Evolutionary conservation across 2,329 filamentous ascomycete species (phyloP).

Genomic region (Canariomyces notabilis): DNA sequence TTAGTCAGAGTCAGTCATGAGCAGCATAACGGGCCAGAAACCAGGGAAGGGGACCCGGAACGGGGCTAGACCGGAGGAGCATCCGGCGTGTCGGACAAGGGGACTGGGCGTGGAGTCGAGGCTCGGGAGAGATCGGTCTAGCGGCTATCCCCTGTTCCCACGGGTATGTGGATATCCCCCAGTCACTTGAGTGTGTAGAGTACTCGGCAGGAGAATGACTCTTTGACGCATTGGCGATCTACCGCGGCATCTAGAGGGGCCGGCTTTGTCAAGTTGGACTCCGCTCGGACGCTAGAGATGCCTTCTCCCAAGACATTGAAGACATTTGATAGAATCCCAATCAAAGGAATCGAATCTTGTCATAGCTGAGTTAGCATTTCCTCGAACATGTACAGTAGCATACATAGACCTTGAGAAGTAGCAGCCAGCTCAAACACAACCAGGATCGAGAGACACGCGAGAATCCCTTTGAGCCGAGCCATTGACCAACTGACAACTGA

Average conservation of each 20-base stretch:
- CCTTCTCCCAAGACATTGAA: no score
- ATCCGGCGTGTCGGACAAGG: slow-evolving; percentile 3
- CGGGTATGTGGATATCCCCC: no score
- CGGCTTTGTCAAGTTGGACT: no score
- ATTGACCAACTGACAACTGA: slow-evolving; percentile 2
- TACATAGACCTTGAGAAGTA: no score
- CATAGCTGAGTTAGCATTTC: no score
- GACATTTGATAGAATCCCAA: no score
- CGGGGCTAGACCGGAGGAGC: slow-evolving; percentile 12
- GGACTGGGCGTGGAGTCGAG: slow-evolving; percentile 4
- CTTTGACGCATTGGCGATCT: not conserved
- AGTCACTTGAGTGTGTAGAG: no score
- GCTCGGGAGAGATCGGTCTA: slow-evolving; percentile 29
- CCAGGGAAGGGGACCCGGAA: slow-evolving; percentile 12
- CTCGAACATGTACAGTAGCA: no score
- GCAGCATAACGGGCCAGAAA: slow-evolving; percentile 3
- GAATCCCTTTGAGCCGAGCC: slow-evolving; percentile 18
- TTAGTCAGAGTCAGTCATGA: slow-evolving; percentile 4
- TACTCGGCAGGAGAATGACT: slow-evolving; percentile 1
- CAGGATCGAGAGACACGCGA: not conserved
- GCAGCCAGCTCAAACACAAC: not conserved
- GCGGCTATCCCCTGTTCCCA: slow-evolving; percentile 23
- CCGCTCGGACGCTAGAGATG: no score
- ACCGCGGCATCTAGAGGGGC: no score
- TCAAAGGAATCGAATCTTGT: no score